Evolutionary conservation across 2,329 filamentous ascomycete species (phyloP), one percentile per base, ranked within the genome.

Genomic region (Colletotrichum aenigma): DNA sequence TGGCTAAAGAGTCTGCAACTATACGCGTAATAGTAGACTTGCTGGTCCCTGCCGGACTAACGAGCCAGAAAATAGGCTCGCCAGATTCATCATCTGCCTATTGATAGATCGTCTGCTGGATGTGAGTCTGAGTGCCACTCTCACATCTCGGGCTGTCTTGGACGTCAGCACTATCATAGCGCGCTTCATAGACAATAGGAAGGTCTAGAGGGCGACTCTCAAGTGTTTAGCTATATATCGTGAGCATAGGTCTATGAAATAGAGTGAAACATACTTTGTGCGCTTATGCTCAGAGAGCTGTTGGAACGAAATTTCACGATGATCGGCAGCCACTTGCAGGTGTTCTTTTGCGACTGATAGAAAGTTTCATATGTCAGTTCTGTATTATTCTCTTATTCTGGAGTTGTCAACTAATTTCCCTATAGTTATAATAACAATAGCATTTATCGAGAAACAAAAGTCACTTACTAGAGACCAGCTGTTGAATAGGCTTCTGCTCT

Each of bases 1-100:
- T 16, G 4, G 60, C 62, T 18, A 75, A 18, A 16, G 60, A 30
- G 24, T 66, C 65, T 18, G 83, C 82, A 3, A 85, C 30, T 0
- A 83, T 85, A 1, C 81, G 83, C 5, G 83, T 80, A 6, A 86
- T 83, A 7, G 84, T 86, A 1, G 85, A 86, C 61, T 86, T 86
- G 3, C 84, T 84, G 1, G 83, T 86, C 1, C 85, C 84, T 2
- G 84, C 84, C 79, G 84, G 83, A 4, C 84, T 84, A 7, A 82
- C 82, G 2, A 87, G 79, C 84, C 82, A 86, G 74, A 84, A 84
- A 3, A 86, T 1, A 5, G 61, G 21, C 30, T 65, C 61, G 21
- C 4, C 61, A 4, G 24, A 34, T 12, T 43, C 13, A 4, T 65
- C 61, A 4, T 65, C 61, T 26, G 21, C 61, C 61, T 36, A 48